Evolutionary conservation across 2,329 filamentous ascomycete genomes (phyloP).

Genomic region (Phaeosphaeria sp.): DNA sequence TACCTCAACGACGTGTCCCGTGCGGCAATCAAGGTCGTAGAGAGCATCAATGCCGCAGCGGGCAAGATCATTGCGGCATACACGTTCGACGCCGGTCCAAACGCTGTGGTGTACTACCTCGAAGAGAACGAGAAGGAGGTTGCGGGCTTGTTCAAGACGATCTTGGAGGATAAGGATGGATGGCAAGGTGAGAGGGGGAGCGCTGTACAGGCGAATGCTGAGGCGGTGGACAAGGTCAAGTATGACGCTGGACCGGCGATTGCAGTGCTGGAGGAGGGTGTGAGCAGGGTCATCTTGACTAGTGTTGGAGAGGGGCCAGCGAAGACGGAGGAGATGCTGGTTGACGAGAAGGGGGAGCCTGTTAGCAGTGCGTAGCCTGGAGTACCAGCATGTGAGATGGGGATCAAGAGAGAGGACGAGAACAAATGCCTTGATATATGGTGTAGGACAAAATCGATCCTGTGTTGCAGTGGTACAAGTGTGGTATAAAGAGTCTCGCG

Average conservation of each 20-base stretch:
- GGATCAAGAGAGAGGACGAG: too few relatives aligned
- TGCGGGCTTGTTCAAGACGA: conserved; percentile 76
- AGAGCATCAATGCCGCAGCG: conserved; percentile 82
- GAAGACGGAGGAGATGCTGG: conserved; percentile 77
- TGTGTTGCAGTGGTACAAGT: background rate
- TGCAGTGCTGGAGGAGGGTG: conserved; percentile 70
- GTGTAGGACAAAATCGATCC: background rate
- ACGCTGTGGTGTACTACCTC: conserved; percentile 94
- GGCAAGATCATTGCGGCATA: conserved; percentile 87
- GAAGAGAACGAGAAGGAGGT: conserved; percentile 77
- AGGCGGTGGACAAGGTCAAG: conserved; percentile 68
- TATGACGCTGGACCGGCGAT: conserved; percentile 52
- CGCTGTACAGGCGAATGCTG: conserved; percentile 56
- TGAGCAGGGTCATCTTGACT: conserved; percentile 89
- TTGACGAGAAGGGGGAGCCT: conserved; percentile 64
- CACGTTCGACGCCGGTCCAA: conserved; percentile 96
- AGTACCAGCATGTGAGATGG: too few relatives aligned
- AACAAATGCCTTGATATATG: too few relatives aligned
- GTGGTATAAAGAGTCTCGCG: background rate
- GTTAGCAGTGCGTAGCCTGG: conserved; percentile 18
- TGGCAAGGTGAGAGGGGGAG: conserved; percentile 68
- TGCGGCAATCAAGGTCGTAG: conserved; percentile 85
- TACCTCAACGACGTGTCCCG: conserved; percentile 96
- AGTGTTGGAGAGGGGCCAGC: conserved; percentile 88
- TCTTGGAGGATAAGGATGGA: conserved; percentile 69